phyloP scores from a whole-genome alignment of 805 yeast species.

The Metschnikowia vanudenii region DNA sequence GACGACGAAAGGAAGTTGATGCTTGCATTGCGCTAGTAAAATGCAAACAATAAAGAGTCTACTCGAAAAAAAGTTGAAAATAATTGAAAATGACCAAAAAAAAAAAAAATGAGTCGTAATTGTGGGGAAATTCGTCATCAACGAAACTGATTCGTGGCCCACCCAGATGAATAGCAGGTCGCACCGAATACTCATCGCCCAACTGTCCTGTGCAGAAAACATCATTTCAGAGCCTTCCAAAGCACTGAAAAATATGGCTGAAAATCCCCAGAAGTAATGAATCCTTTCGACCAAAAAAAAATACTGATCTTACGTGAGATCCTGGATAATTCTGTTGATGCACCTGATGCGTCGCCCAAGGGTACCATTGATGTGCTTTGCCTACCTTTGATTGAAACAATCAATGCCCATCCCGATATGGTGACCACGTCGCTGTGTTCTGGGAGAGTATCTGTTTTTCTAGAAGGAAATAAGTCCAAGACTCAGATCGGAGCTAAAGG shows the following conservation, averaged over 20 bases:
- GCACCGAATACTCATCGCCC: background rate
- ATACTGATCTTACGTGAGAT: conserved; percentile 52
- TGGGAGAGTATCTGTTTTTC: conserved; percentile 78
- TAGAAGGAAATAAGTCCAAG: conserved; percentile 62
- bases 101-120: background rate
- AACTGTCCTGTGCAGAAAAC: background rate
- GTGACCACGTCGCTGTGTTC: conserved; percentile 90
- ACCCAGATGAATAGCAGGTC: too few relatives aligned
- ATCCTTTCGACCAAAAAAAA: conserved; percentile 70
- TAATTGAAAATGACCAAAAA: background rate
- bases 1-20: conserved; percentile 75
- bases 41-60: background rate
- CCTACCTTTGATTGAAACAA: conserved; percentile 65
- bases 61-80: background rate
- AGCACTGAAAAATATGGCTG: background rate
- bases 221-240: background rate
- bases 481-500: conserved; percentile 77
- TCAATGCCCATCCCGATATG: conserved; percentile 62
- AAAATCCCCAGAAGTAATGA: conserved; percentile 22
- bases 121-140: background rate
- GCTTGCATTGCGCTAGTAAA: conserved; percentile 44
- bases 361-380: conserved; percentile 79
- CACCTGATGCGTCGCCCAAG: conserved; percentile 77
- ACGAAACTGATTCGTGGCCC: too few relatives aligned
- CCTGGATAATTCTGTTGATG: conserved; percentile 34